These are phyloP conservation scores for Xanthoconium purpureum DNA, from an alignment of 768 basidiomycete species.

Conservation along the genomic window DNA sequence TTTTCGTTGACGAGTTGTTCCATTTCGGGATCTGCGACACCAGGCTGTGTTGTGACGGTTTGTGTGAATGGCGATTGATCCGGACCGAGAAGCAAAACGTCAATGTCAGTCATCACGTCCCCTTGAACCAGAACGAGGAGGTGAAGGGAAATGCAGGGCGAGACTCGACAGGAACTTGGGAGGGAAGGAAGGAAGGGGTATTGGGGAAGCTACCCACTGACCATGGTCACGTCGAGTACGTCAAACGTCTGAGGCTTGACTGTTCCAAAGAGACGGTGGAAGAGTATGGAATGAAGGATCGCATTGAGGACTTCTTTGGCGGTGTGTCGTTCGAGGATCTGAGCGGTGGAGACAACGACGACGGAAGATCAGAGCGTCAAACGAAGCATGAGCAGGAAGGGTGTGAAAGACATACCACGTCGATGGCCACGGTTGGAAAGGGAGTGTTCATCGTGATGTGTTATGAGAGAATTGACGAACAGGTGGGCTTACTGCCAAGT, in stretches of 20 bases:
- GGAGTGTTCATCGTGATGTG: conserved; percentile 24
- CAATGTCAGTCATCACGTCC: neutral
- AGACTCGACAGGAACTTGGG: too few species aligned
- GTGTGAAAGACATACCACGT: conserved; percentile 21
- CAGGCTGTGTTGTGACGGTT: conserved; percentile 51
- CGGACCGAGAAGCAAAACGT: neutral
- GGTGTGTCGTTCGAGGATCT: conserved; percentile 72
- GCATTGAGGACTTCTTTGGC: conserved; percentile 73
- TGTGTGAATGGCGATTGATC: neutral
- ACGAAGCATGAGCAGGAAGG: too few species aligned
- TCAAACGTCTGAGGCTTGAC: conserved; percentile 76
- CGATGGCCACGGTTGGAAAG: conserved; percentile 30
- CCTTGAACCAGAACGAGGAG: neutral
- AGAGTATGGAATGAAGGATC: conserved; percentile 77
- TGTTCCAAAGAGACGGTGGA: conserved; percentile 79
- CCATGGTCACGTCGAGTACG: conserved; percentile 83
- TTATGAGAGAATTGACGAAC: neutral
- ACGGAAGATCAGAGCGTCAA: too few species aligned
- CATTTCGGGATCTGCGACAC: conserved; percentile 70
- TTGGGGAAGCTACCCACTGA: conserved; percentile 29
- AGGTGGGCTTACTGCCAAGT: too few species aligned
- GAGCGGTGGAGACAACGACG: neutral
- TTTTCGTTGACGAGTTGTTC: conserved; percentile 71
- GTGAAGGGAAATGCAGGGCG: neutral
- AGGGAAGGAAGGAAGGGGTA: too few species aligned